Evolutionary conservation across 768 basidiomycete genomes (phyloP).

Genomic region (Boletus speciosus): DNA sequence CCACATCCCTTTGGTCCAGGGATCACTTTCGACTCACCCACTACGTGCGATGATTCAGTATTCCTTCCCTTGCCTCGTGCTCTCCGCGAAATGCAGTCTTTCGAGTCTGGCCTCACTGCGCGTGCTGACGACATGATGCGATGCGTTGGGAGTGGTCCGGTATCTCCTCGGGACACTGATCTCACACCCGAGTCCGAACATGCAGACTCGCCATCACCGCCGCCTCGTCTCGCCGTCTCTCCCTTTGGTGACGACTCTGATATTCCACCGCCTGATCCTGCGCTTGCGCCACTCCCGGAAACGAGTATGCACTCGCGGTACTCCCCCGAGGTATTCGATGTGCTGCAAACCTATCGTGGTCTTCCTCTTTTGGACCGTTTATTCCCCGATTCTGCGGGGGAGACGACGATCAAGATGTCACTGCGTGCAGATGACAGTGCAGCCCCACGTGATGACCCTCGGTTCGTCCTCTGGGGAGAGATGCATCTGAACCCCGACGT

Average conservation of each 20-base stretch:
- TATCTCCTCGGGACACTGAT: conserved; percentile 8
- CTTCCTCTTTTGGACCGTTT: conserved; percentile 70
- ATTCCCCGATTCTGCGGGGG: conserved; percentile 50
- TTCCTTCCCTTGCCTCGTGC: conserved; percentile 47
- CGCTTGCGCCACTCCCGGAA: conserved; percentile 40
- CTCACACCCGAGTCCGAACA: not conserved
- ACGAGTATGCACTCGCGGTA: conserved; percentile 59
- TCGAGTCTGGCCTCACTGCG: conserved; percentile 79
- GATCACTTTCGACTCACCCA: conserved; percentile 59
- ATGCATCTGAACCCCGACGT: conserved; percentile 31
- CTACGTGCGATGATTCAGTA: conserved; percentile 41
- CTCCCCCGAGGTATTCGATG: conserved; percentile 74
- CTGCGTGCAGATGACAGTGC: conserved; percentile 62
- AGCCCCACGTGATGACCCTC: conserved; percentile 80
- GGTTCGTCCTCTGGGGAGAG: conserved; percentile 90
- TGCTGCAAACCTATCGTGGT: conserved; percentile 76
- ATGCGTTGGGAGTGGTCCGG: conserved; percentile 10
- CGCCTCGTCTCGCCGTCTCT: conserved; percentile 23
- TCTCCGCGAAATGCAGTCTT: conserved; percentile 84
- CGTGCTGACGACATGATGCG: conserved; percentile 44
- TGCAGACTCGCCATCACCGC: conserved; percentile 12
- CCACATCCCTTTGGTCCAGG: conserved; percentile 61
- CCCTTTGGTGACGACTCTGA: conserved; percentile 30
- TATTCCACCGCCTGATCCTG: conserved; percentile 26
- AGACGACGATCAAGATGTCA: conserved; percentile 72